Percentiles rank a stretch among this genome's conserved stretches.
These are phyloP conservation scores for Mycothermus thermophilus DNA, from an alignment of 495 filamentous ascomycete species.

Conservation along the genomic window DNA sequence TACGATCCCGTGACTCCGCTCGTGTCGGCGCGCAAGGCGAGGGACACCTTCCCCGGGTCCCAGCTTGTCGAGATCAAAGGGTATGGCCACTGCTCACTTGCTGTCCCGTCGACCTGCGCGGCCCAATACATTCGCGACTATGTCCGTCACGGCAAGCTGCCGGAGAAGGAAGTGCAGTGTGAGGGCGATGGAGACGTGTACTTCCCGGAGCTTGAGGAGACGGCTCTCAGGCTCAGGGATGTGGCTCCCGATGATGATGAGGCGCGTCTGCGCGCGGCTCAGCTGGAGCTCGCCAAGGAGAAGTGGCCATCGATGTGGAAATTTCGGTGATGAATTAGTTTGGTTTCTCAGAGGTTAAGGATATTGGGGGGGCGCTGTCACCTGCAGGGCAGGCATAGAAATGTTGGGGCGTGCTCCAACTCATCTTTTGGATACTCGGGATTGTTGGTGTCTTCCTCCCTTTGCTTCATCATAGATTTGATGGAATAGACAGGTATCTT, in stretches of 20 bases:
- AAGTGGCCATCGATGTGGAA: too few species aligned
- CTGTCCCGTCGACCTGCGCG: conserved; percentile 26
- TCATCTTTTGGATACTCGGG: too few species aligned
- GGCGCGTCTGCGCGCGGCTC: conserved; percentile 15
- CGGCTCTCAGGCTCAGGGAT: neutral
- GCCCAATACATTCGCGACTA: conserved; percentile 23
- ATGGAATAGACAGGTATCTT: too few species aligned
- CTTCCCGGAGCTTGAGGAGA: conserved; percentile 17
- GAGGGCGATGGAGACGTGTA: conserved; percentile 20
- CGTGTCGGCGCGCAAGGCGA: conserved; percentile 25
- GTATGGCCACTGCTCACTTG: conserved; percentile 33
- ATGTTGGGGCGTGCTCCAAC: too few species aligned
- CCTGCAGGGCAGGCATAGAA: too few species aligned
- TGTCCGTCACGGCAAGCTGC: conserved; percentile 27
- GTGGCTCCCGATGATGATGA: conserved; percentile 11
- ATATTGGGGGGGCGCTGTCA: too few species aligned
- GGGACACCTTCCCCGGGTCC: conserved; percentile 25
- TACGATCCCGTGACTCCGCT: conserved; percentile 33
- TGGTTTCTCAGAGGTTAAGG: too few species aligned
- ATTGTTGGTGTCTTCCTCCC: too few species aligned
- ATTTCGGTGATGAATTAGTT: too few species aligned
- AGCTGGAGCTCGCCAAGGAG: conserved; percentile 18
- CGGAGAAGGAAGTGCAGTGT: conserved; percentile 20
- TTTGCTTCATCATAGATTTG: too few species aligned
- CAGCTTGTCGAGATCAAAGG: conserved; percentile 28